phyloP scores from a whole-genome alignment of 139 green algal genomes.

The Chlorella sp. region DNA sequence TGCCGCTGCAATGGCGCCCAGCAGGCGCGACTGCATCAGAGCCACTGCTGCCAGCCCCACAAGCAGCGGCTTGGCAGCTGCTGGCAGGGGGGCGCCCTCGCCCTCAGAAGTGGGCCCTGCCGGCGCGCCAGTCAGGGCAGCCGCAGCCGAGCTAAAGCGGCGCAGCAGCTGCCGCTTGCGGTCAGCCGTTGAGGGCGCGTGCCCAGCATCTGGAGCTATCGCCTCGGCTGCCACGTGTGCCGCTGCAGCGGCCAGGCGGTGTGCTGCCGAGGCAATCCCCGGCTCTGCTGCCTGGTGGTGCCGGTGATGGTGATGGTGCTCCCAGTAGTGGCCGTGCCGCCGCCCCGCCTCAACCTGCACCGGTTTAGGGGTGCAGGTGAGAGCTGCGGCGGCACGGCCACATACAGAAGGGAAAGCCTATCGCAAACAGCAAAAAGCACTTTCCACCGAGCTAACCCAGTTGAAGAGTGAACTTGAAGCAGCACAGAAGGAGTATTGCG shows the following conservation, averaged over 20 bases:
- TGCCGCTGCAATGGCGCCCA: not conserved
- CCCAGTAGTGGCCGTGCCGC: too few relatives aligned
- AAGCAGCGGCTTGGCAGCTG: not conserved
- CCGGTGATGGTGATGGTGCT: too few relatives aligned
- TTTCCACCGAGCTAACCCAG: too few relatives aligned
- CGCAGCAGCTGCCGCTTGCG: conserved; percentile 5
- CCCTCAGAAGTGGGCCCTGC: not conserved
- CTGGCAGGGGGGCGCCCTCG: not conserved
- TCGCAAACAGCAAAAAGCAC: too few relatives aligned
- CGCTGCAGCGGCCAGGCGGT: not conserved
- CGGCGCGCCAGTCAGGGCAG: not conserved
- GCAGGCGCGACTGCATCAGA: conserved; percentile 5
- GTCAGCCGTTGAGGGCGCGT: not conserved
- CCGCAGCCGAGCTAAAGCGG: not conserved
- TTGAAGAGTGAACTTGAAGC: too few relatives aligned
- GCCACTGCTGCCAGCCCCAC: conserved; percentile 22
- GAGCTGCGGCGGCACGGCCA: too few relatives aligned
- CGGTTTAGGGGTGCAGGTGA: too few relatives aligned
- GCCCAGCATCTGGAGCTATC: not conserved
- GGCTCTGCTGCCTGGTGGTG: not conserved
- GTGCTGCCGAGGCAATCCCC: not conserved
- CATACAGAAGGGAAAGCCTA: too few relatives aligned
- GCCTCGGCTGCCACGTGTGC: conserved; percentile 9
- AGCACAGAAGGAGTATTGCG: too few relatives aligned
- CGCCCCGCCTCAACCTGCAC: too few relatives aligned